Evolutionary conservation across 805 yeast genomes (phyloP).

Genomic region (Yarrowia divulgata): DNA sequence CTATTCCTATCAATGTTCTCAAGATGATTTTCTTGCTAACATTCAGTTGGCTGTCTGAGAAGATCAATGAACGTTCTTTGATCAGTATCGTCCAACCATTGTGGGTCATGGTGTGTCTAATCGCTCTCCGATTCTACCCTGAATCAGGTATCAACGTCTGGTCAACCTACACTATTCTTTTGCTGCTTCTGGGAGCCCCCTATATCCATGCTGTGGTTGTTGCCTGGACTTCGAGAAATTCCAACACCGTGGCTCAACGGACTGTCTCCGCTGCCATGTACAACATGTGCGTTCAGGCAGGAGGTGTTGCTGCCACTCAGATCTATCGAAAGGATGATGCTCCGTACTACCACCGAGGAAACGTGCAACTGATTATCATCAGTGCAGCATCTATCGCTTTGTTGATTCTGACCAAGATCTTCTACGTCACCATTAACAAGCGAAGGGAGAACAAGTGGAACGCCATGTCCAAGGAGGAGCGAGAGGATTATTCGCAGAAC

Average conservation of each 20-base stretch:
- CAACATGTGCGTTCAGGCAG: conserved; percentile 69
- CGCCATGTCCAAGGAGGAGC: conserved; percentile 58
- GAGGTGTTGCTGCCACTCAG: conserved; percentile 61
- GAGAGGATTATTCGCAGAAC: conserved; percentile 56
- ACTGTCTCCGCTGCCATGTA: conserved; percentile 70
- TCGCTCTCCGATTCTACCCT: conserved; percentile 42
- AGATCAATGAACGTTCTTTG: conserved; percentile 40
- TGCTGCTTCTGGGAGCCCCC: conserved; percentile 47
- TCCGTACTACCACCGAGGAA: conserved; percentile 68
- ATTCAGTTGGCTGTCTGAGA: conserved; percentile 40
- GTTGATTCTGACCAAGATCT: conserved; percentile 47
- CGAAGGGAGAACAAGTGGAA: conserved; percentile 60
- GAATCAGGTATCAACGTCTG: conserved; percentile 44
- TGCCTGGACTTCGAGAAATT: conserved; percentile 67
- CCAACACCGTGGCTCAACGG: conserved; percentile 66
- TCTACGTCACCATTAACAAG: conserved; percentile 49
- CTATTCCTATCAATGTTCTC: conserved; percentile 50
- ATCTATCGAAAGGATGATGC: conserved; percentile 64
- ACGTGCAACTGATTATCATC: conserved; percentile 49
- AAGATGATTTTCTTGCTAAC: conserved; percentile 40
- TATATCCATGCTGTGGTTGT: conserved; percentile 63
- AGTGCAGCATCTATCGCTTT: conserved; percentile 42
- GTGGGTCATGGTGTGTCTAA: conserved; percentile 41
- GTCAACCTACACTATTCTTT: conserved; percentile 47
- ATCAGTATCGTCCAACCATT: conserved; percentile 40